Percentiles rank a stretch among this genome's conserved stretches.
Evolutionary conservation across 768 basidiomycete species (phyloP).

Genomic region (Tephrocybe rancida): DNA sequence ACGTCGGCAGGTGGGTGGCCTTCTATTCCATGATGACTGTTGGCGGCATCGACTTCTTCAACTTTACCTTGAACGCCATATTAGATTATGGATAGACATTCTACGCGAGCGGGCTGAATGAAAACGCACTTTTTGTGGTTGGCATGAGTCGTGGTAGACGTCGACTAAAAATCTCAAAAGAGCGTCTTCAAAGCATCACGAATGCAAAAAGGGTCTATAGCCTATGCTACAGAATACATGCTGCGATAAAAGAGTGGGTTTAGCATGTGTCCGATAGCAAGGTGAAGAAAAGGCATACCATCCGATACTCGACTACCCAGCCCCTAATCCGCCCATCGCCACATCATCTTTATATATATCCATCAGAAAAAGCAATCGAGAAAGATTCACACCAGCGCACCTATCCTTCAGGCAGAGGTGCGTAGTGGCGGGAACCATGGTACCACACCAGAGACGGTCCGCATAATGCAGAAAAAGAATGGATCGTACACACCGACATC

Average conservation of each 20-base stretch:
- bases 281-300: conserved; percentile 1
- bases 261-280: background rate
- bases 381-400: background rate
- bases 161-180: too few relatives aligned
- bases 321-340: background rate
- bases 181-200: too few relatives aligned
- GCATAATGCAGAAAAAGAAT: background rate
- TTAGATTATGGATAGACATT: too few relatives aligned
- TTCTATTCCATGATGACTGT: too few relatives aligned
- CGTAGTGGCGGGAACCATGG: background rate
- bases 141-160: too few relatives aligned
- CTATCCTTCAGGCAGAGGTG: background rate
- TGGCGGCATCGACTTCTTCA: too few relatives aligned
- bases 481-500: background rate
- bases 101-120: too few relatives aligned
- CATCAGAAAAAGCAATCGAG: background rate
- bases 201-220: conserved; percentile 1
- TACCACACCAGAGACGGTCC: background rate
- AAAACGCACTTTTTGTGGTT: too few relatives aligned
- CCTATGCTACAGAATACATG: background rate
- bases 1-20: too few relatives aligned
- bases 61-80: too few relatives aligned
- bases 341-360: background rate
- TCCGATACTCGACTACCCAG: background rate
- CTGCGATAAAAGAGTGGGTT: background rate